Base-by-base conservation (phyloP, 225 moss, liverwort and hornwort genomes). In the Sphagnum contortum region DNA sequence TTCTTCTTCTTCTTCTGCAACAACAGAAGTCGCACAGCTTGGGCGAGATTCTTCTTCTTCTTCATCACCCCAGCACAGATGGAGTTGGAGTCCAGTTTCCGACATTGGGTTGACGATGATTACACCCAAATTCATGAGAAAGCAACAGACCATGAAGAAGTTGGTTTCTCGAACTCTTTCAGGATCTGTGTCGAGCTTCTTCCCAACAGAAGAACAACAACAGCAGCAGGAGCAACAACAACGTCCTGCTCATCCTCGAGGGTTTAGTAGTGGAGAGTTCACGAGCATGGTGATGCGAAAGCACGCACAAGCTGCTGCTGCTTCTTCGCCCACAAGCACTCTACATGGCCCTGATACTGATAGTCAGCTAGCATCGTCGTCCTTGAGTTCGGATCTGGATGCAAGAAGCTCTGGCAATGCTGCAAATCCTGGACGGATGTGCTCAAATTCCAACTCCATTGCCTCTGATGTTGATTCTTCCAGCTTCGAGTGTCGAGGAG, bases 301-400 rank as follows among this genome's bases (percentile, higher is more conserved):
- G 9, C 47, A 50, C 8, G 44, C 4, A 46, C 9, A 44, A n/a
- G 61, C 64, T 10, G 56, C 59, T 47, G 64, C 69, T 8, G 61
- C 66, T 58, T 73, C 72, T 13, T 92, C 79, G 11, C 81, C 87
- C 0, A 84, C 85, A 2, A 89, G 85, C 70, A 88, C 79, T 57
- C 72, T 92, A 0, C 70, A 66, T 3, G 80, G 85, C 7, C 80
- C 80, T 3, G 83, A 86, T 4, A 72, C 80, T 57, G 70, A 70
- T 47, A 68, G 69, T 46, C 83, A 82, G 52, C 83, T 87, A 46
- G 73, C 77, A 48, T 92, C 89, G 29, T 64, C 80, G 5, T 92
- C 87, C 62, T 81, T 83, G 5, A 82, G 82, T 67, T 70, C 72
- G 0, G 82, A 82, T 48, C 0, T 78, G 0, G 75, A 82, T 74